Conservation (phyloP, 768 basidiomycete species). For the Boletus reticulatus region DNA sequence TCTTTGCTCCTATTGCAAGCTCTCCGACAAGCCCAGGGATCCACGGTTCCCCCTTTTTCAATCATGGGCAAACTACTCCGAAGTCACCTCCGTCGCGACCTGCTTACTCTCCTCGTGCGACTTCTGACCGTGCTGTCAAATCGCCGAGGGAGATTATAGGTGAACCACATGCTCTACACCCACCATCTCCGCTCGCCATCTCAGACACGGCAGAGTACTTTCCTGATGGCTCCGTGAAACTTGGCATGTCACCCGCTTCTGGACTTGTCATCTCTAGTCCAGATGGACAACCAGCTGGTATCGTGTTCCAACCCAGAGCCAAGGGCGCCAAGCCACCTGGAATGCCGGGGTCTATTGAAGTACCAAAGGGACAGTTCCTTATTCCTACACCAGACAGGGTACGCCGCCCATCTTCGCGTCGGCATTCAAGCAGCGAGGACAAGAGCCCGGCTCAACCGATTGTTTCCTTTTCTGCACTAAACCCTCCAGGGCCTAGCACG, state of each 20-base stretch:
- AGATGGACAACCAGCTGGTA: constrained; percentile 91
- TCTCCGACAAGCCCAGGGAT: constrained; percentile 79
- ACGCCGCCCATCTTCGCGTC: constrained; percentile 26
- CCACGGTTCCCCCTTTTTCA: constrained; percentile 46
- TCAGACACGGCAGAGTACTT: constrained; percentile 71
- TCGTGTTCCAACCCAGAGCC: constrained; percentile 85
- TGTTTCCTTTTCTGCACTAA: constrained; percentile 31
- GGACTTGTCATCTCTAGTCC: constrained; percentile 91
- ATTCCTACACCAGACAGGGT: constrained; percentile 27
- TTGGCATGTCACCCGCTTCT: constrained; percentile 76
- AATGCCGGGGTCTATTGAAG: constrained; percentile 39
- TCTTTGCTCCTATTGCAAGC: constrained; percentile 93
- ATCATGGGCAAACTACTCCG: constrained; percentile 30
- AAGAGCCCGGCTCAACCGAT: constrained; percentile 22
- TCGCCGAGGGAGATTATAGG: constrained; percentile 47
- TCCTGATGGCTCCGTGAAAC: constrained; percentile 59
- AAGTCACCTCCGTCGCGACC: constrained; percentile 44
- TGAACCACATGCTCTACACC: constrained; percentile 41
- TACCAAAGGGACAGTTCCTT: constrained; percentile 41
- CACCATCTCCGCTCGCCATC: constrained; percentile 70
- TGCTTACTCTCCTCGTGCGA: constrained; percentile 48
- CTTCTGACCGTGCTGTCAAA: constrained; percentile 60
- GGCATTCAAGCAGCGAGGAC: constrained; percentile 29
- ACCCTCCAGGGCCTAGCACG: constrained; percentile 14
- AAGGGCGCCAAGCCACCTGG: constrained; percentile 38